phyloP scores from a whole-genome alignment of 108 stramenopile genomes.

The Nitzschia sp. region DNA sequence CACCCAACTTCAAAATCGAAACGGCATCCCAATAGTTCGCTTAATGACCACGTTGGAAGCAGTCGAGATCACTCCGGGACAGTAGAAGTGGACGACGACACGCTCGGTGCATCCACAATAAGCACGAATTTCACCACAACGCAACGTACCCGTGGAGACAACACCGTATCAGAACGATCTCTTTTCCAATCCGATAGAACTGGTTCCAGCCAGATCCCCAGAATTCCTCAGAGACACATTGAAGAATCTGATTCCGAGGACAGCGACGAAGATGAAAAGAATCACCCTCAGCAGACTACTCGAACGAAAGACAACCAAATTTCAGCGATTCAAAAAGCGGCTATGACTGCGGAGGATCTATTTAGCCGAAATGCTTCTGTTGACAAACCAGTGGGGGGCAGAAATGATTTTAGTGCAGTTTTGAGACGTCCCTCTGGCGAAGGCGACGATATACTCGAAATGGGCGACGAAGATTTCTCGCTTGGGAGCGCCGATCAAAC shows the following conservation, averaged over 20 bases:
- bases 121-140: slow-evolving; percentile 25
- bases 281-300: not conserved
- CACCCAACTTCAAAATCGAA: not conserved
- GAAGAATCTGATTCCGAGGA: slow-evolving; percentile 1
- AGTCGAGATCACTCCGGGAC: not conserved
- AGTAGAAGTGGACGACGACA: slow-evolving; percentile 17
- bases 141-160: slow-evolving; percentile 22
- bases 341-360: not conserved
- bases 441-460: not conserved
- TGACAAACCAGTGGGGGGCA: not conserved
- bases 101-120: slow-evolving; percentile 26
- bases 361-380: not conserved
- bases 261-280: not conserved
- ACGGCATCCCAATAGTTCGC: not conserved
- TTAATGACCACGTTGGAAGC: slow-evolving; percentile 16
- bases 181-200: slow-evolving; percentile 15
- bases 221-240: slow-evolving; percentile 8
- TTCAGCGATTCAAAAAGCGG: not conserved
- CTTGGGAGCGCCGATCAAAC: not conserved
- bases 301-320: not conserved
- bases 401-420: not conserved
- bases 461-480: not conserved
- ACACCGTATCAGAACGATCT: slow-evolving; percentile 20
- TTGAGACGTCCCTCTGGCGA: slow-evolving; percentile 15
- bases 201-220: not conserved